These are phyloP conservation scores for Azolla pinnata DNA, from an alignment of 75 land plant species.

Conservation along the genomic window DNA sequence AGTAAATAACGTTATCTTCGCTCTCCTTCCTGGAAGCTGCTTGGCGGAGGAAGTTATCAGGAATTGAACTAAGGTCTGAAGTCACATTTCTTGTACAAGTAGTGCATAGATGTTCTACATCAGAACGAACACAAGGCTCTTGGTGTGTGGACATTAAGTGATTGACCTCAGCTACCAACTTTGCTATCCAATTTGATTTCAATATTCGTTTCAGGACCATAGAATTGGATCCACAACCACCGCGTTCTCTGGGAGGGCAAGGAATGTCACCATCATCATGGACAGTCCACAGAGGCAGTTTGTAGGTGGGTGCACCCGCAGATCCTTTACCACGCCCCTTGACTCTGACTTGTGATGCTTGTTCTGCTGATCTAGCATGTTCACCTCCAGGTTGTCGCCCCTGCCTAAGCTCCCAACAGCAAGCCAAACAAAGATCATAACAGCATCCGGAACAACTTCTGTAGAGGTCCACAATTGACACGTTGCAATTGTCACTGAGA, in stretches of 20 bases:
- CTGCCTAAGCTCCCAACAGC: conserved; percentile 21
- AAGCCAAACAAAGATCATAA: conserved; percentile 22
- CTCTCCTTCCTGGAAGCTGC: conserved; percentile 46
- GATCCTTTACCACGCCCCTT: not conserved
- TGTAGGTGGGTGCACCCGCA: not conserved
- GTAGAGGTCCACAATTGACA: conserved; percentile 24
- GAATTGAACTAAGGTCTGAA: not conserved
- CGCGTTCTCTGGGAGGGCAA: conserved; percentile 17
- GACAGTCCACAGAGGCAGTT: conserved; percentile 15
- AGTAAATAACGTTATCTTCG: conserved; percentile 51
- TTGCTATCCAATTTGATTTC: conserved; percentile 11
- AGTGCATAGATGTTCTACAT: not conserved
- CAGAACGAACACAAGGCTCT: not conserved
- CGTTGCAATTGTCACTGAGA: conserved; percentile 24
- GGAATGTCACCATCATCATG: conserved; percentile 22
- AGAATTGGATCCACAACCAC: conserved; percentile 16
- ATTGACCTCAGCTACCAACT: conserved; percentile 5
- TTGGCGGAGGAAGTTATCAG: conserved; percentile 17
- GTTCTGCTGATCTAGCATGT: conserved; percentile 11
- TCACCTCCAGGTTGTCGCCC: conserved; percentile 12
- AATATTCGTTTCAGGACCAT: conserved; percentile 18
- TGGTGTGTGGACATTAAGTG: not conserved
- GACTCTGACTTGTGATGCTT: conserved; percentile 7
- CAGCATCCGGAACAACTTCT: conserved; percentile 20
- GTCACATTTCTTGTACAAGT: not conserved